Conservation (phyloP, 1,284 basidiomycete species). For the Apiotrichum mycotoxinovorans region DNA sequence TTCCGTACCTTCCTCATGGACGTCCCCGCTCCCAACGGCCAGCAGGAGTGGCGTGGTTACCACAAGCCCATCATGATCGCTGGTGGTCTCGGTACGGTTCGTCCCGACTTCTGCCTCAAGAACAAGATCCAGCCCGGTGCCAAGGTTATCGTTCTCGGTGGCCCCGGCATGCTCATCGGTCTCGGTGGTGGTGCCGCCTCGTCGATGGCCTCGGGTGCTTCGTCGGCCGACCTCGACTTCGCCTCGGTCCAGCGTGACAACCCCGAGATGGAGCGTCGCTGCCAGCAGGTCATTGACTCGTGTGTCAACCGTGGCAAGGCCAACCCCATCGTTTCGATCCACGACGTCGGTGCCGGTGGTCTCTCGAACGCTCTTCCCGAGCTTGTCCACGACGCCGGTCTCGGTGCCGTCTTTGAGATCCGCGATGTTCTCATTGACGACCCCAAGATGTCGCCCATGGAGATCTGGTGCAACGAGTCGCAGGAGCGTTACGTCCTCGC, state of each 20-base stretch:
- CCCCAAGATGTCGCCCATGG: constrained; percentile 94
- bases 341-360: constrained; percentile 97
- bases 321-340: constrained; percentile 91
- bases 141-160: constrained; percentile 90
- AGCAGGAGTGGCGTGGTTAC: constrained; percentile 66
- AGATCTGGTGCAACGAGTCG: constrained; percentile 99
- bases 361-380: constrained; percentile 96
- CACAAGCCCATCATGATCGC: constrained; percentile 99
- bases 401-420: constrained; percentile 93
- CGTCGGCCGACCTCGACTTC: constrained; percentile 90
- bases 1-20: constrained; percentile 85
- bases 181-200: constrained; percentile 94
- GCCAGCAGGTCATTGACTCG: constrained; percentile 95
- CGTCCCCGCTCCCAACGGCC: constrained; percentile 60
- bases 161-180: constrained; percentile 94
- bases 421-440: constrained; percentile 90
- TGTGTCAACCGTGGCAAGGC: constrained; percentile 63
- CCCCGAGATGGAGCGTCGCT: constrained; percentile 95
- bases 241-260: constrained; percentile 97
- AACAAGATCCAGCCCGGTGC: constrained; percentile 69
- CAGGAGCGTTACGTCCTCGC: constrained; percentile 98
- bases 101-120: constrained; percentile 75
- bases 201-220: constrained; percentile 81
- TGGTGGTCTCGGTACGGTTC: constrained; percentile 90
- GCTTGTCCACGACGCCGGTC: constrained; percentile 86